Evolutionary conservation across 495 filamentous ascomycete genomes (phyloP), one percentile per base, ranked within the genome.

Genomic region (Lasiosphaeris hirsuta): DNA sequence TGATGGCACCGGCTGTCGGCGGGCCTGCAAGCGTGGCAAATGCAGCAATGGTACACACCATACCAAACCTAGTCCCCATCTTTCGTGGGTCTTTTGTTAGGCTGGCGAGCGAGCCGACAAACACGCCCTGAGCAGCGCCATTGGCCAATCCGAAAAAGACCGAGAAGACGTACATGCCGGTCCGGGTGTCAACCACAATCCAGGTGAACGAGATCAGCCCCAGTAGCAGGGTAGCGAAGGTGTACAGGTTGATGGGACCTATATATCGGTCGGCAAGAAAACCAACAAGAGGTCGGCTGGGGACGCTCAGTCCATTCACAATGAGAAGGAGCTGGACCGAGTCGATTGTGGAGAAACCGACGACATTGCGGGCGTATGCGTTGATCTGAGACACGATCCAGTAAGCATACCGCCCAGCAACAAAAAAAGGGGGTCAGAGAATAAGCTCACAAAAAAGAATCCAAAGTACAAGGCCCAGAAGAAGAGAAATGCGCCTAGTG

Each of bases 381-480:
- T 70, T 71, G 39, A 72, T 71, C 70, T 73, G 19, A 30, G 23
- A 30, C 23, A 30, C 23, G 7, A 1, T 9, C 41, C 7, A 51
- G 59, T 44, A n/a, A 51, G 18, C 36, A 9, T 17, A 1, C 14
- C 15, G 35, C 9, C 1, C 9, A 15, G 9, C 3, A 15, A 23
- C 17, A 30, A 33, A 13, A 13, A 23, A 18, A 13, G 5, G 18
- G 11, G 5, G 30, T 2, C 14, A 8, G 11, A n/a, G 18, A 34
- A 1, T 23, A 14, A 18, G 65, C 76, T 72, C 51, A 77, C 76
- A 56, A 75, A 79, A 46, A 79, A 77, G 40, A 63, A 73, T 3
- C 70, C 75, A 61, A 79, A 78, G 55, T 74, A 78, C 18, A 78
- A 58, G 9, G 69, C 72, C 69, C 65, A 77, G 42, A 73, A 76